Base-by-base conservation (phyloP, 768 basidiomycete species). In the Amanita brunnescens region DNA sequence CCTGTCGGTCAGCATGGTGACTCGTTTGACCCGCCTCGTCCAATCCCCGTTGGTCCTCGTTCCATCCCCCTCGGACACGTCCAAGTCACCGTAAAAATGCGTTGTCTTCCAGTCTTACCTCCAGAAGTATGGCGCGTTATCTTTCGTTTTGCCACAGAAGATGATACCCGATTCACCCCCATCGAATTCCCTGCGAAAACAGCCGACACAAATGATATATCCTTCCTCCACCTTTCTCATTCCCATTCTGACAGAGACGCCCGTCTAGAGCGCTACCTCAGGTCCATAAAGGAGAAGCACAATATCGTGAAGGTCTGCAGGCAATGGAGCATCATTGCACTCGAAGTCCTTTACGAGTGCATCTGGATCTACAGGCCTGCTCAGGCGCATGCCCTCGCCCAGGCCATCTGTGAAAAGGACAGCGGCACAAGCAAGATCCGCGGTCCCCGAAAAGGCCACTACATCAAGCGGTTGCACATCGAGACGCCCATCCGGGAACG, bases 71-170 rank as follows among this genome's bases (percentile, higher is more conserved):
- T 38, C 9, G 5, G 26, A 29, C 38, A 20, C 16, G 16, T 40
- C 18, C 24, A 49, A 26, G 39, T 49, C 10, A 40, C 49, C 49
- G 49, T 49, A 13, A 30, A 42, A 18, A 51, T 30, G 2, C 43
- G 45, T 10, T 20, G 53, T 29, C 63, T 70, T 13, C 73, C 73
- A 14, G 55, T 64, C 51, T 70, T 85, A 13, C 85, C 85, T 0
- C 61, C 74, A 1, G 85, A 87, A 57, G 60, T 87, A 6, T 87
- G 85, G 85, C 66, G 77, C n/a, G 63, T 76, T 58, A 76, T 87
- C 53, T 66, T 87, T 46, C 78, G 78, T 35, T 76, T 77, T 57
- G 82, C 81, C 1, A 75, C 78, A 18, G 61, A 49, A 29, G 41
- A 52, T 52, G 40, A 53, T 30, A 43, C 57, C 53, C 21, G 53